Percentiles rank a stretch among this genome's conserved stretches.
Evolutionary conservation across 2,329 filamentous ascomycete genomes (phyloP).

Genomic region (Fusarium nurragi): DNA sequence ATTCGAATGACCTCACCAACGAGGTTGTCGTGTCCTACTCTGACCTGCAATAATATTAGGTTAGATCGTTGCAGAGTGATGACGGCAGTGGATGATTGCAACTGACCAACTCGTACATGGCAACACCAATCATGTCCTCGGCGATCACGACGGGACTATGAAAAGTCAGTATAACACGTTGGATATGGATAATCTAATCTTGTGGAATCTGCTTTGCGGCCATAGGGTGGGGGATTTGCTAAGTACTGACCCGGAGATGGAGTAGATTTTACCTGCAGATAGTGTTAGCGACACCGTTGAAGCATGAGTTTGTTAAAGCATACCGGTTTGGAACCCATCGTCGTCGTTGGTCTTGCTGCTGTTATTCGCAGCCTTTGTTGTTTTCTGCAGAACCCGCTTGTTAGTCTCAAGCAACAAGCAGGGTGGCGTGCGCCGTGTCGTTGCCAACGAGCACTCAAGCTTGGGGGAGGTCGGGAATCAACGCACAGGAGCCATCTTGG

Average conservation of each 20-base stretch:
- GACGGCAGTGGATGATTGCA: constrained; percentile 12
- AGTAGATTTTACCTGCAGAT: constrained; percentile 67
- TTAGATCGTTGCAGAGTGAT: constrained; percentile 16
- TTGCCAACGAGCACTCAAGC: constrained; percentile 20
- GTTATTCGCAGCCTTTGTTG: constrained; percentile 43
- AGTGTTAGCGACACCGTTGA: constrained; percentile 40
- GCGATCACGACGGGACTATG: constrained; percentile 89
- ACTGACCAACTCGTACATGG: constrained; percentile 97
- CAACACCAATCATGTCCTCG: constrained; percentile 98
- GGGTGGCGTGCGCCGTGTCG: constrained; percentile 24
- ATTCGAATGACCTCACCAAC: constrained; percentile 99
- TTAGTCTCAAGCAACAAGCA: constrained; percentile 31
- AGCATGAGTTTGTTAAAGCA: constrained; percentile 32
- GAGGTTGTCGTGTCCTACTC: constrained; percentile 89
- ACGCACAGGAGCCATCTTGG: constrained; percentile 67
- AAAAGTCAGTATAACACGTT: constrained; percentile 46
- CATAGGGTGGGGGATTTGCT: background rate
- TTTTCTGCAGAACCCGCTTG: constrained; percentile 34
- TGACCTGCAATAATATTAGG: constrained; percentile 66
- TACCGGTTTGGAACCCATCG: constrained; percentile 54
- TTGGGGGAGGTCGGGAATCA: constrained; percentile 39
- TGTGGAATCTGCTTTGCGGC: constrained; percentile 5
- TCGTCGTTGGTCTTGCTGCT: constrained; percentile 46
- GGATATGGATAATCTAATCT: constrained; percentile 1
- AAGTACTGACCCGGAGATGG: constrained; percentile 67